A percentile compares a stretch with the other conserved stretches of the same genome.
Evolutionary conservation across 768 basidiomycete species (phyloP).

Genomic region (Mycena polygramma): DNA sequence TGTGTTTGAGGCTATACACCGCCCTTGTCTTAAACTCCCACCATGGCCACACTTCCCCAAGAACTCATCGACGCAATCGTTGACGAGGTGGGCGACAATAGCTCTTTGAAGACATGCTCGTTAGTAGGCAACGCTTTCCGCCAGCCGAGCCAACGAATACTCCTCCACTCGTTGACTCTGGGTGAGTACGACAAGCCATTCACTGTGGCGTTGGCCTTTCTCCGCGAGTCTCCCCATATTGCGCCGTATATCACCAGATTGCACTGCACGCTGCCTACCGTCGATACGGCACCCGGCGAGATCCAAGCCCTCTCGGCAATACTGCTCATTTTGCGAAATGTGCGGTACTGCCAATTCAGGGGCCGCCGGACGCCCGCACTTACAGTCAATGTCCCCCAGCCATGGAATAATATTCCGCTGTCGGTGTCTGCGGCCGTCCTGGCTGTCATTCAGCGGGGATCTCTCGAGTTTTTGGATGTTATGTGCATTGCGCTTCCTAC

Average conservation of each 20-base stretch:
- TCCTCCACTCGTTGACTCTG: background rate
- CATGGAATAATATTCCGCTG: background rate
- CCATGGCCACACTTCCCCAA: background rate
- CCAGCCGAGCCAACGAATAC: background rate
- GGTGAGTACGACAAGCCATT: background rate
- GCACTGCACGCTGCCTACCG: background rate
- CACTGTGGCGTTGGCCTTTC: background rate
- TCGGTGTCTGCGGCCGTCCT: background rate
- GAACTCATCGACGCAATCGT: background rate
- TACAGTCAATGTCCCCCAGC: too few relatives aligned
- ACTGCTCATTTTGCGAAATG: background rate
- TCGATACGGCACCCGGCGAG: background rate
- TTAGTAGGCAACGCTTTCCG: background rate
- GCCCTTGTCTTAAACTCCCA: too few relatives aligned
- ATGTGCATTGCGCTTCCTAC: background rate
- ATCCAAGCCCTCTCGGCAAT: background rate
- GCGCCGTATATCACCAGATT: background rate
- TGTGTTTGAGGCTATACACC: too few relatives aligned
- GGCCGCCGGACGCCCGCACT: background rate
- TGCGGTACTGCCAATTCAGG: background rate
- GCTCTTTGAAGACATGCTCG: background rate
- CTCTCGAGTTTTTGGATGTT: background rate
- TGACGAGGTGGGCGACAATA: background rate
- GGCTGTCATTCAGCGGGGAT: background rate
- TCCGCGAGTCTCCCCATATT: background rate